Conservation (phyloP, 257 asterid species). For the Solanum bulbocastanum region DNA sequence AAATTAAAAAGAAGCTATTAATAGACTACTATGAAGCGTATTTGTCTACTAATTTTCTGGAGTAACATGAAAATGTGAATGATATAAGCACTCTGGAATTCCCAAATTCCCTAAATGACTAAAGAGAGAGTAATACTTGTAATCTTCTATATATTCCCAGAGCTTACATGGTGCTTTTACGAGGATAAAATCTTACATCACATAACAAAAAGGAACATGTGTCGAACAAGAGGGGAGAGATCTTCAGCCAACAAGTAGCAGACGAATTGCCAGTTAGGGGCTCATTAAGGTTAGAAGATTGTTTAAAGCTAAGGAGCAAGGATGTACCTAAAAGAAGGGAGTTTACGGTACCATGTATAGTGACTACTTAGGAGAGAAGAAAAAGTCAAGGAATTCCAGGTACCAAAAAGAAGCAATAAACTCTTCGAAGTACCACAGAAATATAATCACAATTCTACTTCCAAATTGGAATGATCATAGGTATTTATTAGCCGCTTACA, state of each 20-base stretch:
- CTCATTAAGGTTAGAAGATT: background rate
- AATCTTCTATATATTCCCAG: background rate
- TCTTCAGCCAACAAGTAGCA: background rate
- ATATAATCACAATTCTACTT: background rate
- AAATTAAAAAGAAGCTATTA: background rate
- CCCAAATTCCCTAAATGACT: background rate
- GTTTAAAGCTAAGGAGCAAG: background rate
- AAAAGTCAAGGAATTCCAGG: background rate
- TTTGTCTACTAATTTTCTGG: background rate
- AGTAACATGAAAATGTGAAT: background rate
- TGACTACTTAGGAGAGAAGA: background rate
- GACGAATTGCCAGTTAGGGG: background rate
- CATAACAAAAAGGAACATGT: background rate
- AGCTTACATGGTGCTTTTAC: background rate
- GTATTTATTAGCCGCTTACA: background rate
- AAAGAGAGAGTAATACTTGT: background rate
- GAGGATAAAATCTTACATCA: background rate
- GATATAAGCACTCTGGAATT: background rate
- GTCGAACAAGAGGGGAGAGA: background rate
- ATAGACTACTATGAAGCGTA: background rate
- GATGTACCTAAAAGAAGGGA: background rate
- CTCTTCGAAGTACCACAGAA: background rate
- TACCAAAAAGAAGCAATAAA: background rate
- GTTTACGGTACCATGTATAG: background rate
- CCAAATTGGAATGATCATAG: background rate